Base-by-base conservation (phyloP, 1,284 basidiomycete genomes). In the Marasmius sp. region DNA sequence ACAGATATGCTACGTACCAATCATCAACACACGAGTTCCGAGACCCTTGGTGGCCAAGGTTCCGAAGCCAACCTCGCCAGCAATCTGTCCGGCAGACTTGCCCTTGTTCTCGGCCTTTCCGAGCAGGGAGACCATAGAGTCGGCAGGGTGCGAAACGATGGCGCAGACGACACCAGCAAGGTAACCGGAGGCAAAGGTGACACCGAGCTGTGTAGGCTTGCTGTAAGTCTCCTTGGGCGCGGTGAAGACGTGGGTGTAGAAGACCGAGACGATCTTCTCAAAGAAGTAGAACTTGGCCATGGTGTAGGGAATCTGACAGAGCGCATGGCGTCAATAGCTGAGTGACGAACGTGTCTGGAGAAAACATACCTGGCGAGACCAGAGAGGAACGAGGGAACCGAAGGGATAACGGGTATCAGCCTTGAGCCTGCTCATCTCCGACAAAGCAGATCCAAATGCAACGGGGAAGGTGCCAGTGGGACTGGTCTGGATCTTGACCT, bases 241-340 rank as follows among this genome's bases (percentile, higher is more conserved):
- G 56, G 89, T 85, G 77, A 92, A 87, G 72, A 89, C 85, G 71
- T 87, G 83, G 57, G 83, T 87, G 79, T 93, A 93, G 83, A 93
- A 92, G 65, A 88, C 67, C 68, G 83, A 77, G 70, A 87, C 91
- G 68, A 90, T 91, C 81, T 86, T 86, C 75, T 93, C 91, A 74
- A 87, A 93, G 85, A 88, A 90, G 85, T 82, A 89, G 85, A 93
- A 93, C 76, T 93, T 93, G 77, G 91, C 89, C 91, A 93, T 92
- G 65, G 91, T 93, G 78, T 93, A 93, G 48, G 91, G 91, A 70
- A 93, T 92, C 88, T 91, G 63, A 27, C 7, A 39, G 48, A n/a
- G 38, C 1, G 36, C 33, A 38, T 6, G 12, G 43, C 55, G 49
- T 12, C 20, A 55, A 58, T 36, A 12, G 48, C 27, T 37, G 47